Base-by-base conservation (phyloP, 306 rosid genomes). In the Amphicarpaea edgeworthii region DNA sequence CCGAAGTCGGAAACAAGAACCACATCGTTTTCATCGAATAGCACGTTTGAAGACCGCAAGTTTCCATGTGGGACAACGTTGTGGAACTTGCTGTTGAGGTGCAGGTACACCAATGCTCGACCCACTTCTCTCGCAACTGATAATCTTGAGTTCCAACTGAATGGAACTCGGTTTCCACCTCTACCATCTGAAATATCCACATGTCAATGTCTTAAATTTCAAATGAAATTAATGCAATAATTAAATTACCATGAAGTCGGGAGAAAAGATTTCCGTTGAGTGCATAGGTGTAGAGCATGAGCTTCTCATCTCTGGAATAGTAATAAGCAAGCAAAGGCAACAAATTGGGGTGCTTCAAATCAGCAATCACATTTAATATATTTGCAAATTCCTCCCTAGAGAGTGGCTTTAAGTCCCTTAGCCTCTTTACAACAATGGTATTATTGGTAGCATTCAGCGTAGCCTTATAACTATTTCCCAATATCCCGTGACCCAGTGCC, bases 391-490 rank as follows among this genome's bases (percentile, higher is more conserved):
- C 97, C 8, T 79, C 91, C 21, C 21, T 59, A 1, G 83, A 75
- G 58, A 91, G 40, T 6, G 97, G 93, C 71, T 89, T 87, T 86
- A 91, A 72, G 75, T 94, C 93, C 77, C 89, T 77, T 15, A 90
- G 77, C 86, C 95, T n/a, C 82, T 94, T 94, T 12, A 94, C 97
- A 12, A 94, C 92, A 28, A 90, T 69, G 14, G 76, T 55, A 17
- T n/a, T n/a, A n/a, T n/a, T n/a, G 84, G 26, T 77, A 34, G 82
- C 79, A 68, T 61, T 74, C 67, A 89, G 76, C 87, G 77, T 88
- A 1, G 90, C 98, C 90, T 88, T 90, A 11, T 88, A 94, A 80
- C 90, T 85, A 66, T 87, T 88, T 42, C 96, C 93, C 63, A 88
- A 82, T 2, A 75, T 81, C 53, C 98, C 97, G 21, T 88, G 87